Evolutionary conservation across 164 flowering plant species (phyloP).

Genomic region (Annona squamosa): DNA sequence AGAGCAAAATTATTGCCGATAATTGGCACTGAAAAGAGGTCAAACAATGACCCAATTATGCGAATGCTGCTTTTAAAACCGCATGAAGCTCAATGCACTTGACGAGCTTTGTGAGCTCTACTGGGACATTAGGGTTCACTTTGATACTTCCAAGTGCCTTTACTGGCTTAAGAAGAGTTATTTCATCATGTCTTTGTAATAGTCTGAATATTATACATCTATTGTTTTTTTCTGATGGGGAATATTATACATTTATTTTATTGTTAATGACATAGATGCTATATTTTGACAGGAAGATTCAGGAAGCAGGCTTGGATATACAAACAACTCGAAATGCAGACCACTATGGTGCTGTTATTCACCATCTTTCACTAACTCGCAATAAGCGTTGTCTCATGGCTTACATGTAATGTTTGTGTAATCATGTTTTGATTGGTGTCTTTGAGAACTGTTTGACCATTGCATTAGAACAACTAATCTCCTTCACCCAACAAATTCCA

Average conservation of each 20-base stretch:
- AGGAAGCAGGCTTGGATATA: constrained; percentile 68
- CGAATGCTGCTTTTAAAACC: too few species aligned
- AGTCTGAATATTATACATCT: background rate
- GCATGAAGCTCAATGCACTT: background rate
- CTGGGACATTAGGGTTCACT: background rate
- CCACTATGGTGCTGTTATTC: constrained; percentile 79
- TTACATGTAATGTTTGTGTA: constrained; percentile 30
- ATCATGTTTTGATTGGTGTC: constrained; percentile 4
- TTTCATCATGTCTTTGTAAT: background rate
- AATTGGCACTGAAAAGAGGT: too few species aligned
- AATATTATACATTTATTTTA: background rate
- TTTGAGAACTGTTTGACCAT: background rate
- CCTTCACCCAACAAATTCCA: background rate
- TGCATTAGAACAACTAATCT: background rate
- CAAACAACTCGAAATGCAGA: constrained; percentile 77
- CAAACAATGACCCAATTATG: too few species aligned
- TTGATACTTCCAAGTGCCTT: background rate
- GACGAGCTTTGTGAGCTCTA: background rate
- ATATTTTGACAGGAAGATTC: constrained; percentile 57
- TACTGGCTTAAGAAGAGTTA: background rate
- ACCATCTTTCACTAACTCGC: constrained; percentile 75
- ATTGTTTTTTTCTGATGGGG: background rate
- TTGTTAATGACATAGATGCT: background rate
- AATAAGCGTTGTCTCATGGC: constrained; percentile 85
- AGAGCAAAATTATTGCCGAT: too few species aligned